Evolutionary conservation across 2,329 filamentous ascomycete species (phyloP).

Genomic region (Tolypocladium sp.): DNA sequence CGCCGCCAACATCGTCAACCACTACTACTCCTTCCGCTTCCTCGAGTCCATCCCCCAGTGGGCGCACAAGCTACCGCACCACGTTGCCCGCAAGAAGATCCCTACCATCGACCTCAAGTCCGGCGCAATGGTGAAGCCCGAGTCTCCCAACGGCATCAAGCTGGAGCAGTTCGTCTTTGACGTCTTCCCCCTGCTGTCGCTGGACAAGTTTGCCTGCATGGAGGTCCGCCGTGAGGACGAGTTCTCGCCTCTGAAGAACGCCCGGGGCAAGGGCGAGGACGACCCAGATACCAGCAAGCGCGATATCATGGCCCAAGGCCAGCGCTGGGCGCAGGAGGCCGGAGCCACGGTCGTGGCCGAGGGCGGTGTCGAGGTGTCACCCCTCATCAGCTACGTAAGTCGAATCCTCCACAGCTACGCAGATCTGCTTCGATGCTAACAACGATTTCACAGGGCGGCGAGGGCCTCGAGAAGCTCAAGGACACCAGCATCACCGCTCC

Average conservation of each 20-base stretch:
- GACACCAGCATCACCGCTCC: constrained; percentile 44
- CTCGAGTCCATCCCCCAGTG: constrained; percentile 83
- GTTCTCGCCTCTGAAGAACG: constrained; percentile 96
- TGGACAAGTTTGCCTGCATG: constrained; percentile 88
- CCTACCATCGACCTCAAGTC: constrained; percentile 68
- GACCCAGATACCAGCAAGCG: constrained; percentile 86
- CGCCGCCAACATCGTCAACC: constrained; percentile 98
- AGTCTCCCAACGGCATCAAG: constrained; percentile 97
- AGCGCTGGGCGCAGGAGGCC: constrained; percentile 72
- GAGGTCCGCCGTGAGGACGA: constrained; percentile 96
- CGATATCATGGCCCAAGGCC: constrained; percentile 85
- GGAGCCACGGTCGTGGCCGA: constrained; percentile 65
- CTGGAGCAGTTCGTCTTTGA: constrained; percentile 99
- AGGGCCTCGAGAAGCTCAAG: constrained; percentile 49
- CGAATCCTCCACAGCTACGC: background rate
- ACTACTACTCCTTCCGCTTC: constrained; percentile 96
- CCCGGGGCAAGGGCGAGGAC: constrained; percentile 75
- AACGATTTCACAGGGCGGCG: constrained; percentile 39
- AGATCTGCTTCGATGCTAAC: constrained; percentile 3
- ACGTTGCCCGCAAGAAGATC: constrained; percentile 98
- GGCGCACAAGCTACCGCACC: constrained; percentile 81
- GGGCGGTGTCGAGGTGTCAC: constrained; percentile 79
- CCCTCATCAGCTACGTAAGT: constrained; percentile 91
- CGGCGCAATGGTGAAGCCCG: constrained; percentile 77
- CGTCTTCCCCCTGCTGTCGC: constrained; percentile 80